Percentiles rank a stretch among this genome's conserved stretches.
Conservation (phyloP, 257 asterid genomes). For the Jacaranda mimosifolia region DNA sequence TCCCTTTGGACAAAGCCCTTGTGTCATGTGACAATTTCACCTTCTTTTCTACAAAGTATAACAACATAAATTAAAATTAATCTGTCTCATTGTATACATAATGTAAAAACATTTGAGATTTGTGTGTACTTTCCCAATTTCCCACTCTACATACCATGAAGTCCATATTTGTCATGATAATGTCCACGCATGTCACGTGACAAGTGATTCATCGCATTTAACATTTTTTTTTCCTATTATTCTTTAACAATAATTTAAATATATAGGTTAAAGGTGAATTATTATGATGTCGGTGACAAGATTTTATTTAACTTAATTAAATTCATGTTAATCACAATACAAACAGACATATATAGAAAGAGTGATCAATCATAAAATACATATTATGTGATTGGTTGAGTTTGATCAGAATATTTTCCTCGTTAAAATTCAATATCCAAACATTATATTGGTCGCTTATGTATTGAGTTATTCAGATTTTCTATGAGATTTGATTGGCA, state of each 20-base stretch:
- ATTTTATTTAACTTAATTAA: too few relatives aligned
- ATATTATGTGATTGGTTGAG: too few relatives aligned
- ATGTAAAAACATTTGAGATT: background rate
- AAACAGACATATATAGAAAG: too few relatives aligned
- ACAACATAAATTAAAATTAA: background rate
- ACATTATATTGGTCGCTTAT: too few relatives aligned
- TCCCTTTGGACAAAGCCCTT: slow-evolving; percentile 42
- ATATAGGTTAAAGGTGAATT: too few relatives aligned
- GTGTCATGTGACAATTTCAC: slow-evolving; percentile 33
- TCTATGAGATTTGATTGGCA: background rate
- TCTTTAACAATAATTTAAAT: background rate
- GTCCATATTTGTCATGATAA: slow-evolving; percentile 41
- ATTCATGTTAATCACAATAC: too few relatives aligned
- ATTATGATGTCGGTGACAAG: too few relatives aligned
- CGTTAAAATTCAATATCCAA: too few relatives aligned
- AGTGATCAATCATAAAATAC: too few relatives aligned
- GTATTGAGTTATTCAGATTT: background rate
- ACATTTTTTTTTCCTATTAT: background rate
- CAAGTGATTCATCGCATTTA: background rate
- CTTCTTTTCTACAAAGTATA: slow-evolving; percentile 35
- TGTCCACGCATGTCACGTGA: slow-evolving; percentile 55
- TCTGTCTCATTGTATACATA: slow-evolving; percentile 11
- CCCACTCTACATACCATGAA: slow-evolving; percentile 43
- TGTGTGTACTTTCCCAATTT: slow-evolving; percentile 40
- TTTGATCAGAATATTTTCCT: too few relatives aligned